Evolutionary conservation across 495 filamentous ascomycete species (phyloP), one percentile per base, ranked within the genome.

Genomic region (Trichoderma parareesei): DNA sequence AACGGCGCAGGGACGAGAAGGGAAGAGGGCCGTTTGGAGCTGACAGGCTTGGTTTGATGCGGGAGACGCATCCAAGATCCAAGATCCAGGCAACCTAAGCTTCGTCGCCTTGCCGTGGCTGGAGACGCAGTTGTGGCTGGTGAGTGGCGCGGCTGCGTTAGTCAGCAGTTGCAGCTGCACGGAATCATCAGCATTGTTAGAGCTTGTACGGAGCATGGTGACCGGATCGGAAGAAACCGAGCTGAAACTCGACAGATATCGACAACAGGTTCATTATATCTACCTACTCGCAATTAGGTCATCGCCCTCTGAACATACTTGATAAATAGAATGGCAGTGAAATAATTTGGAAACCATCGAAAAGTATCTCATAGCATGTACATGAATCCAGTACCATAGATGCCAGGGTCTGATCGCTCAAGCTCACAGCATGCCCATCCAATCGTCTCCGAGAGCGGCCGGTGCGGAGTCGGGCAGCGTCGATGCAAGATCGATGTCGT

Each of bases 101-200:
- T 61, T 40, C 60, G 60, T 61, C 60, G 60, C 60, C 60, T 43
- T 61, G 9, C 60, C 18, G 57, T 60, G 57, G 57, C 33, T 49
- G 46, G 14, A 35, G 53, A 57, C 53, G 20, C 27, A 27, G 27
- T 27, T 2, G 27, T 27, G 27, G 27, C 27, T 27, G 27, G 27
- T 27, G 27, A 27, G 27, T 6, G 40, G 40, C 40, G 40, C 53
- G 27, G 37, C 53, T 11, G 18, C 53, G 53, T 57, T 57, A 57
- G 53, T 57, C 53, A 57, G 53, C 53, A 37, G 20, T 27, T n/a
- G 43, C 13, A 46, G 43, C 43, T 46, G 43, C 43, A 46, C 14
- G 43, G 1, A 46, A 14, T 49, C 20, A 49, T 5, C 20, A 8
- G 16, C 5, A 16, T 2, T 27, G 13, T 46, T 46, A 5, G 14